Conservation (phyloP, 1,284 basidiomycete species). For the Fomitopsis betulina region DNA sequence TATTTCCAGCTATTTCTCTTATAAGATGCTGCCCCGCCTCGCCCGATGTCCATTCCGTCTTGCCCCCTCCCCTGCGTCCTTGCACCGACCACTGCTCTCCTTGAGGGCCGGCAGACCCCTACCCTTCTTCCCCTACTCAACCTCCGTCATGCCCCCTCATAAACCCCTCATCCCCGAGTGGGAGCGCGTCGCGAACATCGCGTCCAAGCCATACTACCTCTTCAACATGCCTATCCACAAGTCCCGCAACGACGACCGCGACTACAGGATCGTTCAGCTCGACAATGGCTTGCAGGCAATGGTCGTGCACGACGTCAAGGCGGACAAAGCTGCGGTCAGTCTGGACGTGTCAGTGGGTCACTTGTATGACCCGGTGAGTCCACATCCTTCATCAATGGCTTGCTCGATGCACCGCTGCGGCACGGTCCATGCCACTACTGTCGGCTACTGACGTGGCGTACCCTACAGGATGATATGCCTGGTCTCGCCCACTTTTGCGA, state of each 20-base stretch:
- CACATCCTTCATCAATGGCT: not conserved
- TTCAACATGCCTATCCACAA: conserved; percentile 71
- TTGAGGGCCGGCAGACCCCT: conserved; percentile 5
- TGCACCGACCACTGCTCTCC: not conserved
- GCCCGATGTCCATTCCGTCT: conserved; percentile 10
- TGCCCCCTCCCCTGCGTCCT: conserved; percentile 5
- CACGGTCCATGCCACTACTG: not conserved
- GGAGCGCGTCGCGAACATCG: conserved; percentile 14
- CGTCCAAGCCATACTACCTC: conserved; percentile 28
- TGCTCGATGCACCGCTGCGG: not conserved
- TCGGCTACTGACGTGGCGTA: not conserved
- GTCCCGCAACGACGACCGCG: conserved; percentile 72
- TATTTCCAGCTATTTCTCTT: not conserved
- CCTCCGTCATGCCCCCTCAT: conserved; percentile 10
- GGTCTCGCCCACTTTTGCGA: conserved; percentile 94
- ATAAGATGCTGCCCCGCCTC: conserved; percentile 18
- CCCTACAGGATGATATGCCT: conserved; percentile 71
- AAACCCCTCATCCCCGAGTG: conserved; percentile 15
- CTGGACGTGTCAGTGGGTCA: conserved; percentile 96
- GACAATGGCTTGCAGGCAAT: conserved; percentile 87
- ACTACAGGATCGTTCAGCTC: conserved; percentile 80
- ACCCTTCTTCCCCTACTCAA: conserved; percentile 5
- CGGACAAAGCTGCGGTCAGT: conserved; percentile 95
- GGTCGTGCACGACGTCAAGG: conserved; percentile 81
- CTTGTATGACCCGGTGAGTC: conserved; percentile 84